Evolutionary conservation across 2,329 filamentous ascomycete species (phyloP), one percentile per base, ranked within the genome.

Genomic region (Aspergillus pseudoterreus): DNA sequence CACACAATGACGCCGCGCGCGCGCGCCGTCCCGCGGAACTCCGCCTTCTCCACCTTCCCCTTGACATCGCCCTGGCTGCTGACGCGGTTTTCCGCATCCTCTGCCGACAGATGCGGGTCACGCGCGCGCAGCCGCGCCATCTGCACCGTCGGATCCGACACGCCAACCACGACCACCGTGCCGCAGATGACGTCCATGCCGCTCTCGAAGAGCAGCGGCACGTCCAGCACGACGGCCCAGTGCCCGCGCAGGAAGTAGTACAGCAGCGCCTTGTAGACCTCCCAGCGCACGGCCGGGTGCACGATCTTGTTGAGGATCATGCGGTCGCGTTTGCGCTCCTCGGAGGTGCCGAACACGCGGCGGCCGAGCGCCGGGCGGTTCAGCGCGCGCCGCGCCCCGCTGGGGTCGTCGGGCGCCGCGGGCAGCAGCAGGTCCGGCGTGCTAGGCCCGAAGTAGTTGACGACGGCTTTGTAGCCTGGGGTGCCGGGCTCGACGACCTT

Each of bases 401-500:
- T 62, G 1, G 65, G 69, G 10, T 75, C 71, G 47, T 67, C 65
- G 0, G 79, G 77, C 1, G 43, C 35, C 3, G 73, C 64, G 0
- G 84, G 80, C 2, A 92, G 79, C 0, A 97, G 83, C 0, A 99
- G 82, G 53, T 96, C 91, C 0, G 92, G 91, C 0, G 92, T 96
- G 4, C 82, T 88, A 24, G 90, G 80, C 1, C 80, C 82, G 70
- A 99, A 99, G 72, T 96, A 79, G 17, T 79, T 73, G 38, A 97
- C 82, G 59, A 99, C 96, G 55, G 86, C 84, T 45, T 81, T 76
- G 78, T 97, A 96, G 61, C 88, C 92, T 11, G 81, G 67, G 5
- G 90, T 95, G 24, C 94, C 94, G 1, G 94, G 94, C 70, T 95
- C 90, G 69, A 99, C 92, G 53, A 97, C 94, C 70, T 94, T 82